Evolutionary conservation across 306 rosid species (phyloP), one percentile per base, ranked within the genome.

Genomic region (Medicago ruthenica): DNA sequence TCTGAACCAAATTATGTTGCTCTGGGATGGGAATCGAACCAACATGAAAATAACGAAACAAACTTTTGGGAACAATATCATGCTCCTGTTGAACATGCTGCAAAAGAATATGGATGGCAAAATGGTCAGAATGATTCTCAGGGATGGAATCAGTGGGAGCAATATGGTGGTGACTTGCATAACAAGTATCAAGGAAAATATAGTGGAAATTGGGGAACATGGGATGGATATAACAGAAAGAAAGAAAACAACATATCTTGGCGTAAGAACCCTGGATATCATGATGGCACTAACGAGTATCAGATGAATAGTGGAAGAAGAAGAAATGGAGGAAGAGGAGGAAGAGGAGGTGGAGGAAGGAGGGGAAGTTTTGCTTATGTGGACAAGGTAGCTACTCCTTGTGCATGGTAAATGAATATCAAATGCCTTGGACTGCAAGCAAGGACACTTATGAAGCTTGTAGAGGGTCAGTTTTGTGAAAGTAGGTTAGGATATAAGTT

Each of bases 21-120:
- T 11, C 63, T 61, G 62, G 82, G 76, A 53, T 40, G 79, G 83
- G 79, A 68, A 3, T 22, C 50, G 15, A 59, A 73, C 15, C 68
- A 36, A 21, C 76, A 9, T 50, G 83, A 37, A 37, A 85, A 75
- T 53, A 50, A 58, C 3, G 57, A 45, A 69, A 70, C 42, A 2
- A 81, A 81, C 80, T 59, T 80, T 58, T 79, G 96, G 89, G 86
- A 67, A 21, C 76, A 83, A 48, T 41, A 44, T 41, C 47, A 10
- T 17, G 42, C 53, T 39, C 67, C 51, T 20, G 63, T 60, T 41
- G 84, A 47, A 50, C 81, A 37, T 9, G 34, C 5, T 31, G 36
- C 74, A 3, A 45, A 77, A 27, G 79, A 76, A 41, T 41, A 67
- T 64, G 91, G 78, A 47, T 76, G 85, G 87, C 74, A 36, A 11